Conservation (phyloP, 179 eudicot genomes). For the Spergularia azorica region DNA sequence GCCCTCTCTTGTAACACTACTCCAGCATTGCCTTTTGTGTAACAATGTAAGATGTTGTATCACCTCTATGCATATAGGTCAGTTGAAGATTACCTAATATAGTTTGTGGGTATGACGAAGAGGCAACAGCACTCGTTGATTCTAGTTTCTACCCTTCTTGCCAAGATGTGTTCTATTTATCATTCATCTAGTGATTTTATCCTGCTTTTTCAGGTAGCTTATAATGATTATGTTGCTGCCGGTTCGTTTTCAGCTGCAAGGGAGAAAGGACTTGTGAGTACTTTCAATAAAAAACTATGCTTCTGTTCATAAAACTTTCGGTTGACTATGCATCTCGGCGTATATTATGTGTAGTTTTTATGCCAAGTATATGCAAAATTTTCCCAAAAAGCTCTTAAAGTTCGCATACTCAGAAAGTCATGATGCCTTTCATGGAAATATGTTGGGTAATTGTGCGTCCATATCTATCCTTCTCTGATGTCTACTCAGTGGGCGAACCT, state of each 20-base stretch:
- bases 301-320: background rate
- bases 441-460: background rate
- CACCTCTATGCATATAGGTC: background rate
- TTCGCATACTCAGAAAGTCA: background rate
- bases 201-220: conserved; percentile 68
- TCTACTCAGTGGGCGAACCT: background rate
- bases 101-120: conserved; percentile 7
- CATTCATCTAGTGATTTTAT: conserved; percentile 4
- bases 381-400: background rate
- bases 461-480: background rate
- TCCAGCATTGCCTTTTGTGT: background rate
- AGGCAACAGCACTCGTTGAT: background rate
- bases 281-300: conserved; percentile 13
- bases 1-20: background rate
- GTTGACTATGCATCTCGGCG: background rate
- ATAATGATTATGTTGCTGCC: conserved; percentile 87
- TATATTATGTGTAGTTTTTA: background rate
- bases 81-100: background rate
- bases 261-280: conserved; percentile 96
- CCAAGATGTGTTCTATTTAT: background rate
- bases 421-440: background rate
- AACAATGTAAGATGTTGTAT: background rate
- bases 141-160: background rate
- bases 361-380: background rate
- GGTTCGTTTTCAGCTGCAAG: conserved; percentile 88